A percentile compares a stretch with the other conserved stretches of the same genome.
Conservation (phyloP, 1,284 basidiomycete species). For the Ganoderma sp. region DNA sequence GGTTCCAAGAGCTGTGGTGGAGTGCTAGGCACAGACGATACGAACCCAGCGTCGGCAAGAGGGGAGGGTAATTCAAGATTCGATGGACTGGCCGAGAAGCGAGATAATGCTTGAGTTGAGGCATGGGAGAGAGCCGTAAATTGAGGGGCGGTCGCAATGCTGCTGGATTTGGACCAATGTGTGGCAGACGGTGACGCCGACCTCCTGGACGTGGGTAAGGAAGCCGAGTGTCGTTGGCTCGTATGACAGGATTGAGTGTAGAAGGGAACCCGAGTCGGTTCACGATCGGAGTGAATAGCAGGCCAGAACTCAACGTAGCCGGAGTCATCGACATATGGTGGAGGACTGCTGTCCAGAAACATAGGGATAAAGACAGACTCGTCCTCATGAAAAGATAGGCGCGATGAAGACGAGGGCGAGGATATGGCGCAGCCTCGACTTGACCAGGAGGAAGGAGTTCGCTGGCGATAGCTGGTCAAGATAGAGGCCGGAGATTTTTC, state of each 20-base stretch:
- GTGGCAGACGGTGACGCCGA: neutral
- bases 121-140: neutral
- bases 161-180: neutral
- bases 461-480: neutral
- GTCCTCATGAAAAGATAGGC: neutral
- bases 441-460: neutral
- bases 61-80: slow-evolving; percentile 10
- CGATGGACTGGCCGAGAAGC: slow-evolving; percentile 5
- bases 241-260: slow-evolving; percentile 13
- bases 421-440: neutral
- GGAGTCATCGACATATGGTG: slow-evolving; percentile 16
- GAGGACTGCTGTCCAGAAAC: slow-evolving; percentile 34
- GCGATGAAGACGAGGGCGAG: neutral
- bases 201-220: neutral
- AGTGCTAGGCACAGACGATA: slow-evolving; percentile 17
- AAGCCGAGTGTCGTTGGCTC: neutral
- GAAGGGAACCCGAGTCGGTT: slow-evolving; percentile 27
- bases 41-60: slow-evolving; percentile 8
- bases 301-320: slow-evolving; percentile 27
- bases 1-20: neutral
- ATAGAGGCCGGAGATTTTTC: neutral
- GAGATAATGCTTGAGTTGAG: neutral
- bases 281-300: neutral
- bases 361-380: slow-evolving; percentile 36
- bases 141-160: neutral